A percentile compares a stretch with the other conserved stretches of the same genome.
Conservation (phyloP, 495 filamentous ascomycete genomes). For the Penicillium turbatum region DNA sequence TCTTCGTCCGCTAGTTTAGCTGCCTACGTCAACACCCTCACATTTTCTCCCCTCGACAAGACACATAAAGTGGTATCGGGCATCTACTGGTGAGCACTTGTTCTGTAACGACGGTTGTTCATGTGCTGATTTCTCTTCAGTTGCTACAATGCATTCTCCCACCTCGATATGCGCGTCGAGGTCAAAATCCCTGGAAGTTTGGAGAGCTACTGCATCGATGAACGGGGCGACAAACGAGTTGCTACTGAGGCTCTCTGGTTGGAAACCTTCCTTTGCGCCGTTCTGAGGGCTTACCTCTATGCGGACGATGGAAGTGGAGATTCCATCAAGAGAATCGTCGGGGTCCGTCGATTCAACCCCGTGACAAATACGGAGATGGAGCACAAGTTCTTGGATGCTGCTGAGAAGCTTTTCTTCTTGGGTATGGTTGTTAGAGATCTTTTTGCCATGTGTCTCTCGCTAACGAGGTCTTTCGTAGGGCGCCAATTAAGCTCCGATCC, state of each 20-base stretch:
- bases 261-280: slow-evolving; percentile 93
- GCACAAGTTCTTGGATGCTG: slow-evolving; percentile 92
- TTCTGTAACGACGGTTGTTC: slow-evolving; percentile 10
- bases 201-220: slow-evolving; percentile 94
- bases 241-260: slow-evolving; percentile 93
- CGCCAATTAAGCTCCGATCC: slow-evolving; percentile 96
- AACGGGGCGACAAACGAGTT: slow-evolving; percentile 87
- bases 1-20: slow-evolving; percentile 95
- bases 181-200: slow-evolving; percentile 94
- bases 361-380: slow-evolving; percentile 96
- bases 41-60: slow-evolving; percentile 80
- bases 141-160: slow-evolving; percentile 99
- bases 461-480: slow-evolving; percentile 51
- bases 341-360: slow-evolving; percentile 91
- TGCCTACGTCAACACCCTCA: slow-evolving; percentile 96
- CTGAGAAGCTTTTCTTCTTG: slow-evolving; percentile 90
- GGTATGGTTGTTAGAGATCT: slow-evolving; percentile 46
- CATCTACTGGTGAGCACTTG: slow-evolving; percentile 72
- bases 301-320: slow-evolving; percentile 92
- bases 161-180: slow-evolving; percentile 96
- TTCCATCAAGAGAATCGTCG: slow-evolving; percentile 87
- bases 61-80: slow-evolving; percentile 88
- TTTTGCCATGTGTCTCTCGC: neutral
- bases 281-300: slow-evolving; percentile 90
- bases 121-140: slow-evolving; percentile 41